Evolutionary conservation across 768 basidiomycete genomes (phyloP).

Genomic region (Boletus rubropictus): DNA sequence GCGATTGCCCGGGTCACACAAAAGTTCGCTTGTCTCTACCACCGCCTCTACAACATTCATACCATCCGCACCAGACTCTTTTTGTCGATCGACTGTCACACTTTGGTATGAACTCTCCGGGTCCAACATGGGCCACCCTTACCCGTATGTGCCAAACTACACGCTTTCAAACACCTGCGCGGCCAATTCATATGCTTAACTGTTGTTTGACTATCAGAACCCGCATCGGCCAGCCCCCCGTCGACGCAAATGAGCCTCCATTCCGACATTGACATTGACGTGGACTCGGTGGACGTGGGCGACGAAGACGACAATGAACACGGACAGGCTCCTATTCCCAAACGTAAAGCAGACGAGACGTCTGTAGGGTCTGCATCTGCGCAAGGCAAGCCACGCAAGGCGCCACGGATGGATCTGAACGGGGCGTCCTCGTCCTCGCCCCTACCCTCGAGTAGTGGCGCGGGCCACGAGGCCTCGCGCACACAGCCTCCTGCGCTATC

Average conservation of each 20-base stretch:
- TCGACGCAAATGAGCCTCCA: slow-evolving; percentile 10
- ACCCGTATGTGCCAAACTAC: slow-evolving; percentile 16
- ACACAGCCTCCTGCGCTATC: slow-evolving; percentile 5
- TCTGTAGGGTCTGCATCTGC: neutral
- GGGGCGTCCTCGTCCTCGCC: neutral
- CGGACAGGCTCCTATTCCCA: slow-evolving; percentile 14
- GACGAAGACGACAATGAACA: slow-evolving; percentile 21
- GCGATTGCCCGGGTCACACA: no score
- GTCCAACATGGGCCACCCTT: slow-evolving; percentile 26
- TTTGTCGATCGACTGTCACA: neutral
- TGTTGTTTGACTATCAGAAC: slow-evolving; percentile 11
- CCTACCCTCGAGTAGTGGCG: neutral
- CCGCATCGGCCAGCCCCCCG: slow-evolving; percentile 15
- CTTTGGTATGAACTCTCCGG: slow-evolving; percentile 15
- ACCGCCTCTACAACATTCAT: no score
- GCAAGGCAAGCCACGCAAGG: slow-evolving; percentile 13
- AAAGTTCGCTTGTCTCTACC: no score
- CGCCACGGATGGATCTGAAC: slow-evolving; percentile 14
- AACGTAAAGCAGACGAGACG: slow-evolving; percentile 25
- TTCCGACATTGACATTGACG: slow-evolving; percentile 15
- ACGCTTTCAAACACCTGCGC: neutral
- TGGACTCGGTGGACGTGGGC: slow-evolving; percentile 12
- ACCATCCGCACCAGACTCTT: no score
- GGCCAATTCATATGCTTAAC: neutral
- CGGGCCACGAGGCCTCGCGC: neutral